Evolutionary conservation across 768 basidiomycete species (phyloP).

Genomic region (Rhizopogon salebrosus): DNA sequence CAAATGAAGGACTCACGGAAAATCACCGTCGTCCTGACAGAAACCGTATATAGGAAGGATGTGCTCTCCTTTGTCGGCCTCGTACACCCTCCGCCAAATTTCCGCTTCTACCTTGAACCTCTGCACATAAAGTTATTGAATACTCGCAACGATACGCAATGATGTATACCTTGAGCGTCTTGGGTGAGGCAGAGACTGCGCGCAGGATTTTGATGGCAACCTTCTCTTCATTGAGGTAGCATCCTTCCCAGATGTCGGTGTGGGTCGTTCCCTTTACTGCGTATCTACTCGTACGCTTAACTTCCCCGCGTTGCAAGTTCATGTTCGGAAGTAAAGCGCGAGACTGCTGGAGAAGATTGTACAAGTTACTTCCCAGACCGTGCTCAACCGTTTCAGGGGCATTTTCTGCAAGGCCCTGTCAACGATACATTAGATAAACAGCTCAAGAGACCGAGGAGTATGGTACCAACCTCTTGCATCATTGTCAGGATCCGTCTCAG

Average conservation of each 20-base stretch:
- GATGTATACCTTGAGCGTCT: slow-evolving; percentile 33
- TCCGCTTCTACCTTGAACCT: slow-evolving; percentile 48
- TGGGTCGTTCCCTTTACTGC: slow-evolving; percentile 47
- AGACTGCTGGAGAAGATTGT: slow-evolving; percentile 41
- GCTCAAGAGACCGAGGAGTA: not conserved
- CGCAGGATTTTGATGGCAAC: slow-evolving; percentile 55
- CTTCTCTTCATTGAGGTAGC: slow-evolving; percentile 48
- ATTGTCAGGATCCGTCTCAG: slow-evolving; percentile 40
- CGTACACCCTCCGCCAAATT: slow-evolving; percentile 54
- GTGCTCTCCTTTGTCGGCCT: slow-evolving; percentile 42
- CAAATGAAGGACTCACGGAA: slow-evolving; percentile 34
- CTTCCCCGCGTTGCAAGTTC: slow-evolving; percentile 49
- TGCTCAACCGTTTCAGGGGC: slow-evolving; percentile 22
- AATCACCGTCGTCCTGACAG: slow-evolving; percentile 49
- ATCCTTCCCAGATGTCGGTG: slow-evolving; percentile 53
- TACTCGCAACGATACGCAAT: not conserved
- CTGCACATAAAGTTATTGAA: slow-evolving; percentile 18
- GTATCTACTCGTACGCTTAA: slow-evolving; percentile 42
- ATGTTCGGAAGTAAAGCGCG: slow-evolving; percentile 45
- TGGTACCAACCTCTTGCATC: slow-evolving; percentile 40
- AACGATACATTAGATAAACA: slow-evolving; percentile 3
- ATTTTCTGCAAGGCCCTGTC: slow-evolving; percentile 17
- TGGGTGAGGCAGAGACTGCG: slow-evolving; percentile 42
- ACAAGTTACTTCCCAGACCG: slow-evolving; percentile 45
- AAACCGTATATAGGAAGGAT: slow-evolving; percentile 57